Evolutionary conservation across 2,329 filamentous ascomycete genomes (phyloP), one percentile per base, ranked within the genome.

Genomic region (Cladosporium halotolerans): DNA sequence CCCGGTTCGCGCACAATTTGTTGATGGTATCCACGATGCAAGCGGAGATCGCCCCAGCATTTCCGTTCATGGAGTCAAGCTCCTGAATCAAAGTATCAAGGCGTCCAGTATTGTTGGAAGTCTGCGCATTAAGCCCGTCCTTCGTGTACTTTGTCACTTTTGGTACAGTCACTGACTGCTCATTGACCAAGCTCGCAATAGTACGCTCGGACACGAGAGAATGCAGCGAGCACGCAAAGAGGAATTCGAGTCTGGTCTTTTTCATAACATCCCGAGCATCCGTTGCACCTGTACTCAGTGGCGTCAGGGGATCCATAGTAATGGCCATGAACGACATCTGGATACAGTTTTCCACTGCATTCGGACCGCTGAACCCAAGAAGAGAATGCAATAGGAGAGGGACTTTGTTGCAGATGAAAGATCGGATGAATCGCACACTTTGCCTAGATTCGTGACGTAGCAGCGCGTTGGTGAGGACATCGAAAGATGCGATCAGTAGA

Each of bases 211-310:
- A 81, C 19, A 97, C 84, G n/a, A 99, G 75, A 1, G 84, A 83
- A 68, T 97, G 91, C 38, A 96, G 77, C 52, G 88, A 89, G 66
- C 93, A 99, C 0, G 92, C 85, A 58, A 95, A 93, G 39, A 95
- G 81, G 60, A 97, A 97, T 57, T 96, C 76, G 72, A 86, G 87
- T 23, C 85, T 80, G 28, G 88, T 89, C 56, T 84, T 80, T 28
- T 82, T 80, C 2, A 86, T 73, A 36, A 79, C 76, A 50, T 79
- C 80, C 50, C 78, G 81, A 10, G 70, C 73, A 33, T 72, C 73
- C 66, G 76, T 76, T 18, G 73, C 72, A 18, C 82, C 80, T 48
- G 81, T 77, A 55, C 85, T 84, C 62, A 83, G 78, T 46, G 81
- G 80, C 9, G 83, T 83, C 51, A 85, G 77, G 0, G 83, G 81